A percentile compares a stretch with the other conserved stretches of the same genome.
Evolutionary conservation across 1,284 basidiomycete genomes (phyloP).

Genomic region (Leccinum huronense): DNA sequence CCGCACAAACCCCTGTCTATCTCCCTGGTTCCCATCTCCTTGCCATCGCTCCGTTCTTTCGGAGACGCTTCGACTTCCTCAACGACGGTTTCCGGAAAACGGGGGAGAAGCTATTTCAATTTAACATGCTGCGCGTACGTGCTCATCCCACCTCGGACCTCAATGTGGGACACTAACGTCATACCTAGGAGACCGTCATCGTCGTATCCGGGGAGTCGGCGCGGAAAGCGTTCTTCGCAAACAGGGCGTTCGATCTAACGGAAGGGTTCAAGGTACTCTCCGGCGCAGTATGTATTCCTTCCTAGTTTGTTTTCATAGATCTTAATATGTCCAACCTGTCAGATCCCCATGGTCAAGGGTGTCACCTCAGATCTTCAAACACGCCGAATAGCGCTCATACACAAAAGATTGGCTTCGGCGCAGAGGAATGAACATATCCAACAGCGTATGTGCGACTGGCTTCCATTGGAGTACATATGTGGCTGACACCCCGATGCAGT

Average conservation of each 20-base stretch:
- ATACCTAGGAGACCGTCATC: conserved; percentile 57
- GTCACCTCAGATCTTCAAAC: conserved; percentile 67
- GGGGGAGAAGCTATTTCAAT: conserved; percentile 62
- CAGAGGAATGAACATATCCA: conserved; percentile 60
- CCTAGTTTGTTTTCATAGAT: conserved; percentile 9
- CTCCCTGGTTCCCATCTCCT: conserved; percentile 57
- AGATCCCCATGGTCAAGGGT: conserved; percentile 73
- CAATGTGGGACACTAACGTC: conserved; percentile 22
- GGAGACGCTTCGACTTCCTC: conserved; percentile 64
- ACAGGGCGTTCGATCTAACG: conserved; percentile 66
- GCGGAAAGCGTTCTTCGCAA: conserved; percentile 64
- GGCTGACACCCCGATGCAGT: conserved; percentile 40
- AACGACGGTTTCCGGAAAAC: conserved; percentile 66
- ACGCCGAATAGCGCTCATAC: conserved; percentile 58
- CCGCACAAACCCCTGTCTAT: conserved; percentile 44
- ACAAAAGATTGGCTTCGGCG: conserved; percentile 60
- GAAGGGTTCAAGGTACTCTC: conserved; percentile 75
- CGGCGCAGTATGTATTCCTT: conserved; percentile 55
- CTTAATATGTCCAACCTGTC: conserved; percentile 10
- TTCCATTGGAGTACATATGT: conserved; percentile 6
- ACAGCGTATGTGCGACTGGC: conserved; percentile 46
- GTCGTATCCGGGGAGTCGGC: conserved; percentile 70
- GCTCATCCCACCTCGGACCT: conserved; percentile 11
- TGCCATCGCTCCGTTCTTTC: conserved; percentile 64
- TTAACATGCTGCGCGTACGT: conserved; percentile 55